A percentile compares a stretch with the other conserved stretches of the same genome.
These are phyloP conservation scores for Croton setiger DNA, from an alignment of 441 rosid species.

Conservation along the genomic window DNA sequence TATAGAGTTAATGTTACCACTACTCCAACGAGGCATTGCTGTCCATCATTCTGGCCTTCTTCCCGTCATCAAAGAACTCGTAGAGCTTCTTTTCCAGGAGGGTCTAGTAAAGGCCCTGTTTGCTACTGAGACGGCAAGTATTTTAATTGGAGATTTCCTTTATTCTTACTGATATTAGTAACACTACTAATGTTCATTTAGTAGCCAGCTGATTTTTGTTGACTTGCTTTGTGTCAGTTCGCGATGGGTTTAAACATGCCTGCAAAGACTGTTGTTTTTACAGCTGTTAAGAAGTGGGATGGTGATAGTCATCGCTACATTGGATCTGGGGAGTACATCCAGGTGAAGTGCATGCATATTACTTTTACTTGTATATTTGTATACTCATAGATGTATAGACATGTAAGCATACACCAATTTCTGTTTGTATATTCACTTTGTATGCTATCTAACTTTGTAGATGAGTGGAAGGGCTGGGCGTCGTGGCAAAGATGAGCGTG, in stretches of 20 bases:
- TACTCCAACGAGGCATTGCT: conserved; percentile 95
- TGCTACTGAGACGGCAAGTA: conserved; percentile 96
- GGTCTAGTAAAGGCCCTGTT: conserved; percentile 98
- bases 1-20: conserved; percentile 92
- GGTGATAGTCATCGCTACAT: conserved; percentile 95
- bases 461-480: conserved; percentile 99
- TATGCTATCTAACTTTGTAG: conserved; percentile 38
- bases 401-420: background rate
- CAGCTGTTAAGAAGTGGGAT: conserved; percentile 96
- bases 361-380: conserved; percentile 14
- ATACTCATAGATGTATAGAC: background rate
- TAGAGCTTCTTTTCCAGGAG: conserved; percentile 98
- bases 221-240: conserved; percentile 50
- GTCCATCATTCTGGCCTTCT: conserved; percentile 99
- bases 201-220: conserved; percentile 10
- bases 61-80: conserved; percentile 96
- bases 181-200: conserved; percentile 8
- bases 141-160: conserved; percentile 18
- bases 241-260: conserved; percentile 99
- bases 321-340: conserved; percentile 97
- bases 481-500: conserved; percentile 96
- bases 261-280: conserved; percentile 96
- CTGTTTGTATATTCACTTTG: conserved; percentile 14
- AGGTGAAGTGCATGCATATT: conserved; percentile 36
- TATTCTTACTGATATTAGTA: conserved; percentile 6